phyloP scores from a whole-genome alignment of 306 rosid species.

The Mimosa pudica region DNA sequence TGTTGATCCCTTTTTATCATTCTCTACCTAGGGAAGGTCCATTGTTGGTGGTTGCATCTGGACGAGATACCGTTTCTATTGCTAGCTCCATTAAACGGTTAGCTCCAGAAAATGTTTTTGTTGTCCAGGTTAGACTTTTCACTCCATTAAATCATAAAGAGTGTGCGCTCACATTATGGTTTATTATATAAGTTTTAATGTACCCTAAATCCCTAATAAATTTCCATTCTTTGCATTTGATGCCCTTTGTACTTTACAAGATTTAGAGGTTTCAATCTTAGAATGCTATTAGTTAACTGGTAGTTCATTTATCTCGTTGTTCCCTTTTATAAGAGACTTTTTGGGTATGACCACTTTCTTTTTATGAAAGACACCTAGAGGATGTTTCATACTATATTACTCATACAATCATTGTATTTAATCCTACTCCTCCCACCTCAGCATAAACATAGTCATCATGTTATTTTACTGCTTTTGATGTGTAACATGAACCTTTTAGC shows the following conservation, averaged over 20 bases:
- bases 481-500: neutral
- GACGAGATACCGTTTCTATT: conserved; percentile 78
- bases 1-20: neutral
- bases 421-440: too few species aligned
- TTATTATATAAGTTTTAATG: too few species aligned
- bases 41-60: conserved; percentile 85
- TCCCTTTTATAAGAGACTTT: too few species aligned
- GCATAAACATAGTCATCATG: too few species aligned
- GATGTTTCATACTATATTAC: too few species aligned
- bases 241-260: neutral
- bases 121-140: conserved; percentile 67
- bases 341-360: too few species aligned
- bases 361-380: too few species aligned
- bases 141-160: too few species aligned
- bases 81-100: conserved; percentile 81
- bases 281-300: neutral
- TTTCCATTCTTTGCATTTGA: neutral
- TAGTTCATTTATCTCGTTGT: too few species aligned
- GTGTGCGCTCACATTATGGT: too few species aligned
- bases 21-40: conserved; percentile 70
- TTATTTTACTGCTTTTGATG: too few species aligned
- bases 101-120: conserved; percentile 88
- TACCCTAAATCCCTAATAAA: neutral
- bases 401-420: too few species aligned
- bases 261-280: neutral